These are phyloP conservation scores for Boletellus deceptivus DNA, from an alignment of 1,284 basidiomycete species.

Conservation along the genomic window DNA sequence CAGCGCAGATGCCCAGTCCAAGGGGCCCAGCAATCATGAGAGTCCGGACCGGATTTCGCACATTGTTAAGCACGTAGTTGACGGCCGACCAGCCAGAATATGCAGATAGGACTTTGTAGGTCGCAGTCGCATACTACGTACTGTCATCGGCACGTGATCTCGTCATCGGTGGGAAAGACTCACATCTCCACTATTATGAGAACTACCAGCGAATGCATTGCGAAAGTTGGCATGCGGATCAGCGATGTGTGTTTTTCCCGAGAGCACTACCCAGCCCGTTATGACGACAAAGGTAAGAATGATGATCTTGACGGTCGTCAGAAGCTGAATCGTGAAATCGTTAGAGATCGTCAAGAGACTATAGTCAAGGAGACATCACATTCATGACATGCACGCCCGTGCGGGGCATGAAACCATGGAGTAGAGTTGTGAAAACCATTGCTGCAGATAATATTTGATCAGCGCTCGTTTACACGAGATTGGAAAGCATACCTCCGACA, in stretches of 20 bases:
- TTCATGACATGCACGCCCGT: constrained; percentile 51
- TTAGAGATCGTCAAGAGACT: not conserved
- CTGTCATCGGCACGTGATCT: not conserved
- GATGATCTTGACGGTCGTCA: constrained; percentile 28
- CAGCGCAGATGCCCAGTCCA: constrained; percentile 45
- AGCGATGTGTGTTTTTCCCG: constrained; percentile 43
- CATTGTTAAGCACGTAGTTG: constrained; percentile 57
- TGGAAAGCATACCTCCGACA: constrained; percentile 41
- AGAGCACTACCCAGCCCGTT: constrained; percentile 49
- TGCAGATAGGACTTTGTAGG: constrained; percentile 56
- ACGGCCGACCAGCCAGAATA: constrained; percentile 56
- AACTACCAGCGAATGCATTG: constrained; percentile 49
- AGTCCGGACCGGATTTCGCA: constrained; percentile 49
- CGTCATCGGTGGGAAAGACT: constrained; percentile 1
- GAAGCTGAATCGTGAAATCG: not conserved
- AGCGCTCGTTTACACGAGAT: not conserved
- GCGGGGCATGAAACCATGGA: constrained; percentile 47
- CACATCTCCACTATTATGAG: constrained; percentile 43
- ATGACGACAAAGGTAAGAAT: constrained; percentile 28
- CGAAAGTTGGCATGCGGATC: constrained; percentile 47
- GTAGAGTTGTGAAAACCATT: constrained; percentile 42
- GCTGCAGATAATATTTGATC: constrained; percentile 25
- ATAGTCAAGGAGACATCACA: constrained; percentile 20
- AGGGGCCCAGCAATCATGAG: constrained; percentile 55
- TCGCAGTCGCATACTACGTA: constrained; percentile 53